Percentiles rank a stretch among this genome's conserved stretches.
Evolutionary conservation across 2,329 filamentous ascomycete species (phyloP).

Genomic region (Phyllosticta capitalensis): DNA sequence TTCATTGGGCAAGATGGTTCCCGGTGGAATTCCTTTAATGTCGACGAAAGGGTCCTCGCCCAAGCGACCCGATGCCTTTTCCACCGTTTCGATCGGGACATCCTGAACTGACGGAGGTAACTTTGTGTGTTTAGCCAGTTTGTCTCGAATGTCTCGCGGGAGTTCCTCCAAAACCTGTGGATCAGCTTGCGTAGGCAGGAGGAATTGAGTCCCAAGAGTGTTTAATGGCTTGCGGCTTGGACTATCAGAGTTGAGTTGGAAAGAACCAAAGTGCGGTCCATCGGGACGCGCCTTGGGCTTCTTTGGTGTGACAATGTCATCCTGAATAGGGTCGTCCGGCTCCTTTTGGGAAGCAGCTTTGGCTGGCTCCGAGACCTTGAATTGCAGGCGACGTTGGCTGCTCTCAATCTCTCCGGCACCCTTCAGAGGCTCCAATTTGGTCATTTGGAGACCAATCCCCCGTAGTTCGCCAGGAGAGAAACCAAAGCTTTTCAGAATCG

Average conservation of each 20-base stretch:
- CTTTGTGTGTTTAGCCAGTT: slow-evolving; percentile 41
- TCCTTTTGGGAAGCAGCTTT: slow-evolving; percentile 12
- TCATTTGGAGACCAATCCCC: slow-evolving; percentile 87
- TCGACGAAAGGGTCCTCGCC: background rate
- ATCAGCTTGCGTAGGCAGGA: slow-evolving; percentile 77
- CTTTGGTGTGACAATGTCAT: slow-evolving; percentile 34
- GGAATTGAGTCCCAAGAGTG: slow-evolving; percentile 78
- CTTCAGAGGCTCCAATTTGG: slow-evolving; percentile 77
- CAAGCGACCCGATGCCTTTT: background rate
- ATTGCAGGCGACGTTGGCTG: slow-evolving; percentile 71
- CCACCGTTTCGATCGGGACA: background rate
- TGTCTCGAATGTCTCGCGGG: slow-evolving; percentile 71
- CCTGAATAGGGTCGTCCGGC: slow-evolving; percentile 36
- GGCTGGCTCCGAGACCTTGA: slow-evolving; percentile 42
- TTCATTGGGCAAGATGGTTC: slow-evolving; percentile 39
- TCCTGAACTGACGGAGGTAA: background rate
- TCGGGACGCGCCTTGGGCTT: slow-evolving; percentile 23
- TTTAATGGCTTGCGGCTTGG: slow-evolving; percentile 61
- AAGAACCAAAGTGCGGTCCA: slow-evolving; percentile 29
- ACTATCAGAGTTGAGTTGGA: slow-evolving; percentile 33
- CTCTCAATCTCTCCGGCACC: slow-evolving; percentile 49
- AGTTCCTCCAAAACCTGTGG: slow-evolving; percentile 73
- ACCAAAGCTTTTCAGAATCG: slow-evolving; percentile 68
- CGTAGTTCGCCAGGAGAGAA: slow-evolving; percentile 89
- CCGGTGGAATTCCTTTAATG: background rate